Conservation (phyloP, 2,329 filamentous ascomycete genomes). For the Hymenoscyphus albidus region DNA sequence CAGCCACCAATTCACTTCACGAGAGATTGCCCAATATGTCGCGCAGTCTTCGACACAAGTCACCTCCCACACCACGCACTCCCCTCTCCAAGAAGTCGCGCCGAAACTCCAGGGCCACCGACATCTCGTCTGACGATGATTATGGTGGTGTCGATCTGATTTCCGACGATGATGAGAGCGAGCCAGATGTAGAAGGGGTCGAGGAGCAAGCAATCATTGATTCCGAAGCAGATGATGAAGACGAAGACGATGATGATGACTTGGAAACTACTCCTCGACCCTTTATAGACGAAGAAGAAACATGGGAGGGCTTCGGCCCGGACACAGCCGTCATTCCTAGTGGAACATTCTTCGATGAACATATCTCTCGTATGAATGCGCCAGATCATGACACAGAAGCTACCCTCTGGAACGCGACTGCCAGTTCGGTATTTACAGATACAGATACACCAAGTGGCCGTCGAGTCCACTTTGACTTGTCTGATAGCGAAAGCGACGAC, state of each 20-base stretch:
- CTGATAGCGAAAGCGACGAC: conserved; percentile 57
- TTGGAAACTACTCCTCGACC: conserved; percentile 28
- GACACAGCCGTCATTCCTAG: conserved; percentile 22
- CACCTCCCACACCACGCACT: conserved; percentile 41
- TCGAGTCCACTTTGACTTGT: conserved; percentile 72
- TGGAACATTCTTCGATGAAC: conserved; percentile 37
- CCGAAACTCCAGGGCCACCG: conserved; percentile 43
- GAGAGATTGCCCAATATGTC: conserved; percentile 28
- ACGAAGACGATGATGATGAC: conserved; percentile 39
- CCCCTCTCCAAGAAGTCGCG: conserved; percentile 24
- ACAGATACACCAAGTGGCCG: conserved; percentile 19
- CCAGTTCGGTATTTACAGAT: conserved; percentile 15
- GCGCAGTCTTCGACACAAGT: conserved; percentile 51
- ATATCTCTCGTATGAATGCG: conserved; percentile 20
- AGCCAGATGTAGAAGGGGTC: conserved; percentile 71
- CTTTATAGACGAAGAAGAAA: conserved; percentile 42
- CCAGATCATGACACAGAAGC: conserved; percentile 18
- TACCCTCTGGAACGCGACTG: conserved; percentile 15
- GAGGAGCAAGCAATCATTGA: conserved; percentile 72
- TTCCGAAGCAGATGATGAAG: conserved; percentile 41
- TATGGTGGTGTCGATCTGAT: conserved; percentile 78
- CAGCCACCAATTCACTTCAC: conserved; percentile 6
- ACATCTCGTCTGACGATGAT: conserved; percentile 59
- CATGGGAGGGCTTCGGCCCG: conserved; percentile 54
- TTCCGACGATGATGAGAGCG: conserved; percentile 74